These are phyloP conservation scores for Gracilariopsis chorda DNA, from an alignment of 23 red algal species.

Conservation along the genomic window DNA sequence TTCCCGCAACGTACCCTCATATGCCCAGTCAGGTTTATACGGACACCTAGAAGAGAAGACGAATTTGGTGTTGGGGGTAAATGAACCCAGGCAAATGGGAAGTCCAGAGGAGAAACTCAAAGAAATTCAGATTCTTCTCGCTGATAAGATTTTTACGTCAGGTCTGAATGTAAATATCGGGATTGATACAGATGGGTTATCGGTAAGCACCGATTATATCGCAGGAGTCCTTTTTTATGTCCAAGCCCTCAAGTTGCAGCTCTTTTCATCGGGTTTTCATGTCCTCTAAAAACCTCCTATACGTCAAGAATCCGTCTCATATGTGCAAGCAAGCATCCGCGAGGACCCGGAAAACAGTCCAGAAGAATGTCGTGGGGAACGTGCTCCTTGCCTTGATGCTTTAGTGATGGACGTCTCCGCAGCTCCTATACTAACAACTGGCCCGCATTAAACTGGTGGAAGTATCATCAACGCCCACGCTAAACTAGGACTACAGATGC, in stretches of 20 bases:
- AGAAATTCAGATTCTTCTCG: conserved; percentile 10
- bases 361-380: background rate
- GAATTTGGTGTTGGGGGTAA: conserved; percentile 36
- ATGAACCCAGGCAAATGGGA: conserved; percentile 21
- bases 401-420: background rate
- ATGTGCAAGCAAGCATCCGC: conserved; percentile 14
- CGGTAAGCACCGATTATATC: background rate
- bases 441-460: background rate
- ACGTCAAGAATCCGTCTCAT: background rate
- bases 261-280: conserved; percentile 67
- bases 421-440: background rate
- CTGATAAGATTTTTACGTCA: conserved; percentile 26
- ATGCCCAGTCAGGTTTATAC: conserved; percentile 57
- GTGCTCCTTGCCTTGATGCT: background rate
- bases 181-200: background rate
- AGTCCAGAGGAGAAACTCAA: background rate
- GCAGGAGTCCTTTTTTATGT: conserved; percentile 3
- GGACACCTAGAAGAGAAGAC: conserved; percentile 57
- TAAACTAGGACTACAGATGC: background rate
- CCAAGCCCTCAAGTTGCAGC: conserved; percentile 17
- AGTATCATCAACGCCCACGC: background rate
- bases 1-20: conserved; percentile 62
- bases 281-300: conserved; percentile 11
- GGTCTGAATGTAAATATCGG: conserved; percentile 39
- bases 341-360: background rate